These are phyloP conservation scores for Cladorrhinum sp. DNA, from an alignment of 2,329 filamentous ascomycete genomes.

Conservation along the genomic window DNA sequence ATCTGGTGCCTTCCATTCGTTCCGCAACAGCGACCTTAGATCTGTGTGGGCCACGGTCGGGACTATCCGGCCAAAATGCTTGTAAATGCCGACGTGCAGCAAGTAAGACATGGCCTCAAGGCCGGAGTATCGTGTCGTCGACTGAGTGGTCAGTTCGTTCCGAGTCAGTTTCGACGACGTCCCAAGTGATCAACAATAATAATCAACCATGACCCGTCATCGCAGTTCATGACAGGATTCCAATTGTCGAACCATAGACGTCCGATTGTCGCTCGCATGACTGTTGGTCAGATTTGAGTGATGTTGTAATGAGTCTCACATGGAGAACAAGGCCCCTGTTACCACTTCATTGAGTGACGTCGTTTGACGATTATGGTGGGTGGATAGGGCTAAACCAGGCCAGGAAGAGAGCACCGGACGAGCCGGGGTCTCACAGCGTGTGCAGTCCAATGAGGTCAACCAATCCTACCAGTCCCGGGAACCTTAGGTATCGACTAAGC, in stretches of 20 bases:
- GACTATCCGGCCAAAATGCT: neutral
- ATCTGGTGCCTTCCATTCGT: slow-evolving; percentile 7
- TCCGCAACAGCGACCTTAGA: neutral
- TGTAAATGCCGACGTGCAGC: neutral
- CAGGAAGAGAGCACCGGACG: neutral
- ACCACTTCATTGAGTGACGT: neutral
- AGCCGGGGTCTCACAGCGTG: neutral
- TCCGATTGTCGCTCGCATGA: neutral
- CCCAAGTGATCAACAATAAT: neutral
- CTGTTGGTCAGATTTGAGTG: neutral
- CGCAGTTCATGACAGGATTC: neutral
- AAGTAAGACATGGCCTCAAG: neutral
- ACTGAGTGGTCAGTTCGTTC: neutral
- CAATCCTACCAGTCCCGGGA: too few relatives aligned
- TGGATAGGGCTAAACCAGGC: neutral
- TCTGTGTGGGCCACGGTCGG: neutral
- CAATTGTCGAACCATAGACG: neutral
- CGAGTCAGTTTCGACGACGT: neutral
- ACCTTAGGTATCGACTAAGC: neutral
- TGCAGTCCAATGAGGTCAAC: neutral
- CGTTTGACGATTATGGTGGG: neutral
- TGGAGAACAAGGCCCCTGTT: neutral
- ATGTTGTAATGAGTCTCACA: neutral
- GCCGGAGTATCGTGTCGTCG: neutral
- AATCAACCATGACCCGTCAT: neutral